phyloP scores from a whole-genome alignment of 2,329 filamentous ascomycete genomes.

The Fusarium piperis region DNA sequence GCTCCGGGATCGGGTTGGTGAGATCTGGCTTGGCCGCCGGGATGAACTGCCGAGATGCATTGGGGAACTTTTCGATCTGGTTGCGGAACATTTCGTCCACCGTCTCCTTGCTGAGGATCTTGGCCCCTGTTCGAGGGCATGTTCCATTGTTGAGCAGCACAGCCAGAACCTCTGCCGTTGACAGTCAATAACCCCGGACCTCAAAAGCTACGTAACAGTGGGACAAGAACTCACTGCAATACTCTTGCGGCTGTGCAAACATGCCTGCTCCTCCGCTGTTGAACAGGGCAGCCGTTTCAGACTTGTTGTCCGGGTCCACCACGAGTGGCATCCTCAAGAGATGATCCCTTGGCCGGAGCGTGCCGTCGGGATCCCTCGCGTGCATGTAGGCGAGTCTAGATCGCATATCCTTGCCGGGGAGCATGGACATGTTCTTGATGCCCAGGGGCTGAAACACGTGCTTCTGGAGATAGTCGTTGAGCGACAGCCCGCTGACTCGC shows the following conservation, averaged over 20 bases:
- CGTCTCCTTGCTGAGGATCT: constrained; percentile 65
- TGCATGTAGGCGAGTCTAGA: constrained; percentile 67
- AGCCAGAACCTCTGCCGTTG: constrained; percentile 63
- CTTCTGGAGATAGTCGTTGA: constrained; percentile 61
- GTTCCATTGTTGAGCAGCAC: constrained; percentile 72
- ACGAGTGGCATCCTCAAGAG: constrained; percentile 57
- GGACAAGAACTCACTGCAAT: constrained; percentile 58
- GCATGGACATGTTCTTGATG: constrained; percentile 63
- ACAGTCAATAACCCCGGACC: neutral
- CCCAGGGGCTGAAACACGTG: constrained; percentile 60
- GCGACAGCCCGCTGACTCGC: constrained; percentile 52
- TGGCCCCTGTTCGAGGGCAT: constrained; percentile 63
- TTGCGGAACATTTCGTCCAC: constrained; percentile 73
- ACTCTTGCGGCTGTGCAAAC: constrained; percentile 69
- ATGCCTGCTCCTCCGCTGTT: constrained; percentile 70
- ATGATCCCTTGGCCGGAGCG: constrained; percentile 58
- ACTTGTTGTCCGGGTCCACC: constrained; percentile 46
- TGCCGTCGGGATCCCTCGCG: constrained; percentile 57
- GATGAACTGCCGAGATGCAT: constrained; percentile 59
- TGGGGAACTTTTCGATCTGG: constrained; percentile 64
- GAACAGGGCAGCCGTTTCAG: constrained; percentile 57
- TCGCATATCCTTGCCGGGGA: constrained; percentile 65
- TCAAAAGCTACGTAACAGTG: neutral
- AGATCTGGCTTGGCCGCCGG: constrained; percentile 59
- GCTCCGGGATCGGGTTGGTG: constrained; percentile 57